These are phyloP conservation scores for Podosphaera xanthii DNA, from an alignment of 2,329 filamentous ascomycete genomes.

Conservation along the genomic window DNA sequence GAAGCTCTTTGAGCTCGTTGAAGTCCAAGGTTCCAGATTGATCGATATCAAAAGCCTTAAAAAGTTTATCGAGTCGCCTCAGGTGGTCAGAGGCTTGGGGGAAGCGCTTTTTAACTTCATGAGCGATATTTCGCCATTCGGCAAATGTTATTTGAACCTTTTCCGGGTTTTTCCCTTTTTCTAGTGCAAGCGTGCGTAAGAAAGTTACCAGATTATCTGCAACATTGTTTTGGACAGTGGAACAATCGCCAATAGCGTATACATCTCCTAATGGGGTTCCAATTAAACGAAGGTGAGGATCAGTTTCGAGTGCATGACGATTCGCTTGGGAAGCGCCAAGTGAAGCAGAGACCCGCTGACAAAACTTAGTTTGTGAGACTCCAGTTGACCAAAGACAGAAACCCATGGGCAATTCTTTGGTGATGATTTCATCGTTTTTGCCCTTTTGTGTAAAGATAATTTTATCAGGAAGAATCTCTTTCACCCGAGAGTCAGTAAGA, in stretches of 20 bases:
- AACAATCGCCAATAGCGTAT: slow-evolving; percentile 88
- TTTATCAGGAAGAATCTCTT: slow-evolving; percentile 62
- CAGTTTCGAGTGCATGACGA: slow-evolving; percentile 77
- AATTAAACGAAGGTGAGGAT: slow-evolving; percentile 72
- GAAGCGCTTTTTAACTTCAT: slow-evolving; percentile 67
- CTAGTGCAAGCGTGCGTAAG: slow-evolving; percentile 72
- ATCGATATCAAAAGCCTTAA: slow-evolving; percentile 80
- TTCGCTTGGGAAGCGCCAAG: slow-evolving; percentile 63
- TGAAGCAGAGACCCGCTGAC: slow-evolving; percentile 52
- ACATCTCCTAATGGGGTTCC: slow-evolving; percentile 83
- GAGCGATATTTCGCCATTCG: slow-evolving; percentile 73
- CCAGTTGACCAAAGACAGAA: slow-evolving; percentile 98
- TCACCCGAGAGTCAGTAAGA: slow-evolving; percentile 77
- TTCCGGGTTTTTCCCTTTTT: slow-evolving; percentile 74
- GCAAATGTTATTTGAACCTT: slow-evolving; percentile 66
- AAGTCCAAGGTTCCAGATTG: slow-evolving; percentile 86
- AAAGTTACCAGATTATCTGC: slow-evolving; percentile 80
- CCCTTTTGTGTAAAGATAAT: slow-evolving; percentile 75
- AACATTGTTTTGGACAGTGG: slow-evolving; percentile 93
- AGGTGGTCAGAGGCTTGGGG: slow-evolving; percentile 77
- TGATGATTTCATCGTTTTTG: slow-evolving; percentile 48
- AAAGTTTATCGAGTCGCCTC: slow-evolving; percentile 72
- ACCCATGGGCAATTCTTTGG: slow-evolving; percentile 83
- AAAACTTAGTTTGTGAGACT: slow-evolving; percentile 67
- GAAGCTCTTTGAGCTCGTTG: slow-evolving; percentile 66